phyloP scores from a whole-genome alignment of 257 asterid genomes.

The Solanum sejunctum region DNA sequence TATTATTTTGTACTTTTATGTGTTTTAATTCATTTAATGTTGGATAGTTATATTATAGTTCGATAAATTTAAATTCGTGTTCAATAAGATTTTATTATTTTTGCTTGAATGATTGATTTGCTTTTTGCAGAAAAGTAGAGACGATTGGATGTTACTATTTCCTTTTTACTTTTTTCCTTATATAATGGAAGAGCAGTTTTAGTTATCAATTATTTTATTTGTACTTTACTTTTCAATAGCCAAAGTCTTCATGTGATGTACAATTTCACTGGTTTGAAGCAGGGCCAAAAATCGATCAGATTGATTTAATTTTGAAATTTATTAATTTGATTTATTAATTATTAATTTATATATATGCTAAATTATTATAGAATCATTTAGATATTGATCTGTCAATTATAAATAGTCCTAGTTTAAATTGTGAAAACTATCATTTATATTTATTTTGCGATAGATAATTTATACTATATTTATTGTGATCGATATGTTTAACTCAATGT shows the following conservation, averaged over 20 bases:
- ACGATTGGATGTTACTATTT: not conserved
- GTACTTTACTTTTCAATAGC: not conserved
- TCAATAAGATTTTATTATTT: no score
- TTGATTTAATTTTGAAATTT: no score
- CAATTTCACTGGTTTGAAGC: not conserved
- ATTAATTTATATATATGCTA: no score
- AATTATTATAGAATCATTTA: no score
- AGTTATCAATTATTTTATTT: not conserved
- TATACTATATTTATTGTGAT: no score
- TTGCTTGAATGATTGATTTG: not conserved
- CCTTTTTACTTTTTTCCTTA: not conserved
- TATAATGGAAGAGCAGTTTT: not conserved
- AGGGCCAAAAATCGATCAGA: no score
- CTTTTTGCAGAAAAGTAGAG: not conserved
- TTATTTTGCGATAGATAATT: accelerated
- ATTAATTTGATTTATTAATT: no score
- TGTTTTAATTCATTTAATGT: accelerated
- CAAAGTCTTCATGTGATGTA: not conserved
- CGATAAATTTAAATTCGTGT: not conserved
- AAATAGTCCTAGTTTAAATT: not conserved
- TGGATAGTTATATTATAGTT: not conserved
- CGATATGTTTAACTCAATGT: no score
- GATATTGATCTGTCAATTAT: no score
- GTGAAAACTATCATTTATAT: accelerated
- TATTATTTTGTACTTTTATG: not conserved